Percentiles rank a stretch among this genome's conserved stretches.
Evolutionary conservation across 208 protist genomes (phyloP).

Genomic region (Leishmania martiniquensis): DNA sequence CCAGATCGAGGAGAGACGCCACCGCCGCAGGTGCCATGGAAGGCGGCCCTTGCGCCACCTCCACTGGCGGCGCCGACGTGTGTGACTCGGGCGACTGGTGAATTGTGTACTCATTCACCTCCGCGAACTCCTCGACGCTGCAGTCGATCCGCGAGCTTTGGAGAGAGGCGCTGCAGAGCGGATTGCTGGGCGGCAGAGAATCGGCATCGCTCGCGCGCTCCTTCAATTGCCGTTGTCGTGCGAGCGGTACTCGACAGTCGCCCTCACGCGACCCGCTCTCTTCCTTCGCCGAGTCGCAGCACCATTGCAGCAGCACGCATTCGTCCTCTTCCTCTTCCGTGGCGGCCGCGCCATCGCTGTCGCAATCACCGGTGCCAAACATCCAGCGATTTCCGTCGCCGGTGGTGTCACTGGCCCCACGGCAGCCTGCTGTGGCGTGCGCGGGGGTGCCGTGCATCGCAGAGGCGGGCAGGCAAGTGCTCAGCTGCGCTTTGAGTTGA

Average conservation of each 20-base stretch:
- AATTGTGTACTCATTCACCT: neutral
- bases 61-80: neutral
- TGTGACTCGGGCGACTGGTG: neutral
- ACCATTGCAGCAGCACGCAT: conserved; percentile 23
- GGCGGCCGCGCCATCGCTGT: neutral
- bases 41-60: neutral
- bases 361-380: neutral
- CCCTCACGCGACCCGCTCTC: neutral
- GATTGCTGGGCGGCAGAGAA: neutral
- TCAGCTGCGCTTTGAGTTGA: neutral
- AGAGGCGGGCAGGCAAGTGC: neutral
- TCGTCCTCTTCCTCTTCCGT: conserved; percentile 9
- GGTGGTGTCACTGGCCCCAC: neutral
- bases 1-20: conserved; percentile 13
- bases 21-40: neutral
- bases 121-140: conserved; percentile 3
- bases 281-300: conserved; percentile 8
- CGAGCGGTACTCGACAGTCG: neutral
- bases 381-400: neutral
- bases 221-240: neutral
- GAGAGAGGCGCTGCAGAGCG: neutral
- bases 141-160: neutral
- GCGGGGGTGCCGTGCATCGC: neutral
- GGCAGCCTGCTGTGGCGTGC: neutral
- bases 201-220: neutral